These are phyloP conservation scores for Brassica rapa DNA, from an alignment of 345 rosid genomes.

Conservation along the genomic window DNA sequence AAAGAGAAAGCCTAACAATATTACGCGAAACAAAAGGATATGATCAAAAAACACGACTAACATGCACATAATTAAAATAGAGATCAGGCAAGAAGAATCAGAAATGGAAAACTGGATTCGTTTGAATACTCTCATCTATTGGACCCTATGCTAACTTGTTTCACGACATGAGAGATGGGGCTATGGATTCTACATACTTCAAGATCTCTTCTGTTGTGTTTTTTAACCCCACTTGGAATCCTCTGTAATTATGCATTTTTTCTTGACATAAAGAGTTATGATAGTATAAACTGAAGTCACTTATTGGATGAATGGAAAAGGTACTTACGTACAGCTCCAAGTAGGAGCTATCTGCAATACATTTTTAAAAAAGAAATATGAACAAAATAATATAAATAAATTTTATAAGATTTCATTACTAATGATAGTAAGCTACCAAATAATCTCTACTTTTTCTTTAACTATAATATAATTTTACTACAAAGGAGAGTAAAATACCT, in stretches of 20 bases:
- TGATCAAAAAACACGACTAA: no score
- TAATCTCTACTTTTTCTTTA: neutral
- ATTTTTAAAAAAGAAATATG: conserved; percentile 3
- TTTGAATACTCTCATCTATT: neutral
- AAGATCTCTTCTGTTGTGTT: conserved; percentile 14
- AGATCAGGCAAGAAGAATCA: neutral
- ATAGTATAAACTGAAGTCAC: neutral
- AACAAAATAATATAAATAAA: neutral
- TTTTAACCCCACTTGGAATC: conserved; percentile 29
- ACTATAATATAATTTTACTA: neutral
- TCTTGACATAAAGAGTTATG: conserved; percentile 3
- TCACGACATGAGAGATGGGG: conserved; percentile 21
- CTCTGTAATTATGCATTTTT: conserved; percentile 12
- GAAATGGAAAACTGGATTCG: neutral
- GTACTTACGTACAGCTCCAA: conserved; percentile 92
- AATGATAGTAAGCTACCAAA: neutral
- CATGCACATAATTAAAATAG: neutral
- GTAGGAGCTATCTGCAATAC: conserved; percentile 71
- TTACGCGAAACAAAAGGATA: no score
- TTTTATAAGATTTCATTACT: neutral
- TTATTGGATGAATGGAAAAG: conserved; percentile 13
- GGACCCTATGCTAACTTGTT: conserved; percentile 35
- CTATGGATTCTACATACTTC: conserved; percentile 17
- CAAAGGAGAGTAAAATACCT: neutral
- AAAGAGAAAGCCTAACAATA: no score